These are phyloP conservation scores for Sarocladiaceae sp. DNA, from an alignment of 2,329 filamentous ascomycete species.

Conservation along the genomic window DNA sequence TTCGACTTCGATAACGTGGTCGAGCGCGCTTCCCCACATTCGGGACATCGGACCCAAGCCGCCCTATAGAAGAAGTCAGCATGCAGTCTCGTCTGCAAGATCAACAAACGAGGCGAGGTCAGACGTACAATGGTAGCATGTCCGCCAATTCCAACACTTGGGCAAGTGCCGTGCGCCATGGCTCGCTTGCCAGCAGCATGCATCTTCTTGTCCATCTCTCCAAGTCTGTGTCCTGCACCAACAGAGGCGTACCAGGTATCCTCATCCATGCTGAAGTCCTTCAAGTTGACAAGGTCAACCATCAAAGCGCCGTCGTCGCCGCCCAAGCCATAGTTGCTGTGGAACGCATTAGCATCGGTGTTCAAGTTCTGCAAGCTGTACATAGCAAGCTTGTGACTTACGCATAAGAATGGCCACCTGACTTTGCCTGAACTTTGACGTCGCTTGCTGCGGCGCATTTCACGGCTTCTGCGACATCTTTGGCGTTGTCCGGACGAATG, in stretches of 20 bases:
- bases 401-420: slow-evolving; percentile 63
- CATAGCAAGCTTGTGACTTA: slow-evolving; percentile 28
- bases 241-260: slow-evolving; percentile 50
- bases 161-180: slow-evolving; percentile 56
- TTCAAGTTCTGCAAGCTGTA: no score
- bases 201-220: slow-evolving; percentile 45
- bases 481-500: slow-evolving; percentile 45
- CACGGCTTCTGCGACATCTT: slow-evolving; percentile 53
- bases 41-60: slow-evolving; percentile 55
- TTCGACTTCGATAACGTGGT: slow-evolving; percentile 51
- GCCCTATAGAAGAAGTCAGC: slow-evolving; percentile 32
- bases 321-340: slow-evolving; percentile 40
- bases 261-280: slow-evolving; percentile 48
- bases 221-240: slow-evolving; percentile 49
- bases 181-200: slow-evolving; percentile 50
- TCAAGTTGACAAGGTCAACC: slow-evolving; percentile 50
- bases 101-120: not conserved
- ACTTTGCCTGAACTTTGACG: slow-evolving; percentile 56
- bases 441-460: slow-evolving; percentile 48
- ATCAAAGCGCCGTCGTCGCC: slow-evolving; percentile 47
- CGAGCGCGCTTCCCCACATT: slow-evolving; percentile 54
- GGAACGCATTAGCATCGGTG: not conserved
- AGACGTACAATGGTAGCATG: slow-evolving; percentile 50
- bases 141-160: slow-evolving; percentile 54
- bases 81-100: no score